A percentile compares a stretch with the other conserved stretches of the same genome.
Evolutionary conservation across 768 basidiomycete genomes (phyloP).

Genomic region (Dacryopinax spathularia): DNA sequence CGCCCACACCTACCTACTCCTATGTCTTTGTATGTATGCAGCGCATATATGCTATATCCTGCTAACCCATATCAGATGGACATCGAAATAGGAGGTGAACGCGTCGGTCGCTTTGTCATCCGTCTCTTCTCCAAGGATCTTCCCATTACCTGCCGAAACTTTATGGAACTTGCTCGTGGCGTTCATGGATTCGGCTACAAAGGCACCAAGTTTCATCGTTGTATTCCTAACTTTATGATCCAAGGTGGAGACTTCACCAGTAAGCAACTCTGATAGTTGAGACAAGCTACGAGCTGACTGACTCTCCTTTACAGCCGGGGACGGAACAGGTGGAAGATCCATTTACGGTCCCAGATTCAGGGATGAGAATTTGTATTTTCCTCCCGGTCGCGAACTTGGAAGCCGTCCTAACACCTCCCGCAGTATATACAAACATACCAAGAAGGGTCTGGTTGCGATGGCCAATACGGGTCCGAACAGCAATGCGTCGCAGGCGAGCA

Average conservation of each 20-base stretch:
- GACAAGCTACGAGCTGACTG: no score
- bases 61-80: not conserved
- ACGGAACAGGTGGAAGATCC: not conserved
- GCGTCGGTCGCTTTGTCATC: not conserved
- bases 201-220: conserved; percentile 2
- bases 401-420: no score
- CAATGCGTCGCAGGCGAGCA: not conserved
- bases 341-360: not conserved
- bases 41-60: not conserved
- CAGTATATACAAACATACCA: not conserved
- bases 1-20: not conserved
- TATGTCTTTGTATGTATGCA: not conserved
- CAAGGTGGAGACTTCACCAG: not conserved
- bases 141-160: not conserved
- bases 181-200: not conserved
- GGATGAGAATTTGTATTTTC: not conserved
- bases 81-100: not conserved
- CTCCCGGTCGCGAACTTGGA: no score
- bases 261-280: not conserved
- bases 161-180: not conserved
- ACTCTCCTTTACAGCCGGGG: no score
- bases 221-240: not conserved
- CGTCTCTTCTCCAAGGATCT: not conserved
- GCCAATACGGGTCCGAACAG: not conserved
- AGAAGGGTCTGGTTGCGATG: not conserved